phyloP scores from a whole-genome alignment of 352 stramenopile genomes.

The Pseudoperonospora humuli region DNA sequence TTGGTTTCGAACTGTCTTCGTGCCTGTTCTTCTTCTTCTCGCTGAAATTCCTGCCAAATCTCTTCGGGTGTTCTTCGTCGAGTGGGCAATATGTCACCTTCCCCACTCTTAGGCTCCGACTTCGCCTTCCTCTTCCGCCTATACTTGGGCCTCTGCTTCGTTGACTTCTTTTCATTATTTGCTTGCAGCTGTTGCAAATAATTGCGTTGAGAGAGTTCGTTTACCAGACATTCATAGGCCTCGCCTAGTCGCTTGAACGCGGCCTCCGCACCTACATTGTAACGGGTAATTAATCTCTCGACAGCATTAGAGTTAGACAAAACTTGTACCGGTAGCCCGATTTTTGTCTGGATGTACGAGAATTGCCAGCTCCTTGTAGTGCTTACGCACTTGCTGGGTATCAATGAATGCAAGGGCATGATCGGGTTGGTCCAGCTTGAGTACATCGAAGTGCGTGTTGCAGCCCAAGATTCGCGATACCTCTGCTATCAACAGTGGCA shows the following conservation, averaged over 20 bases:
- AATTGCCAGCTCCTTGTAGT: constrained; percentile 46
- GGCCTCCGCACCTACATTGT: constrained; percentile 46
- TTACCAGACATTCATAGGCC: constrained; percentile 65
- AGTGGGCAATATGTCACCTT: constrained; percentile 2
- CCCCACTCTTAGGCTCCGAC: background rate
- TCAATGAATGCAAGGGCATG: constrained; percentile 11
- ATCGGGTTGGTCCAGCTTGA: constrained; percentile 19
- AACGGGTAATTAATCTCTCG: background rate
- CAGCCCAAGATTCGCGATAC: constrained; percentile 23
- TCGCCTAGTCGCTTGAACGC: constrained; percentile 74
- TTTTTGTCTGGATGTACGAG: constrained; percentile 61
- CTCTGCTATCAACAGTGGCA: constrained; percentile 11
- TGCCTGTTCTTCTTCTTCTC: constrained; percentile 61
- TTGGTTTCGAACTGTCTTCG: constrained; percentile 44
- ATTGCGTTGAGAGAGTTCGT: constrained; percentile 36
- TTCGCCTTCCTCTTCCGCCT: constrained; percentile 15
- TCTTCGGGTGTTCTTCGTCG: constrained; percentile 46
- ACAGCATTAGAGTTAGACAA: background rate
- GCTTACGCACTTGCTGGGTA: constrained; percentile 25
- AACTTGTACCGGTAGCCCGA: constrained; percentile 21
- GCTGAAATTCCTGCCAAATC: constrained; percentile 60
- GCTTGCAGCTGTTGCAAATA: constrained; percentile 36
- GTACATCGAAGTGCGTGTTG: constrained; percentile 37
- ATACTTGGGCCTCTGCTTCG: constrained; percentile 9
- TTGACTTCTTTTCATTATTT: constrained; percentile 1